Evolutionary conservation across 2,329 filamentous ascomycete species (phyloP), one percentile per base, ranked within the genome.

Genomic region (Nakataea oryzae): DNA sequence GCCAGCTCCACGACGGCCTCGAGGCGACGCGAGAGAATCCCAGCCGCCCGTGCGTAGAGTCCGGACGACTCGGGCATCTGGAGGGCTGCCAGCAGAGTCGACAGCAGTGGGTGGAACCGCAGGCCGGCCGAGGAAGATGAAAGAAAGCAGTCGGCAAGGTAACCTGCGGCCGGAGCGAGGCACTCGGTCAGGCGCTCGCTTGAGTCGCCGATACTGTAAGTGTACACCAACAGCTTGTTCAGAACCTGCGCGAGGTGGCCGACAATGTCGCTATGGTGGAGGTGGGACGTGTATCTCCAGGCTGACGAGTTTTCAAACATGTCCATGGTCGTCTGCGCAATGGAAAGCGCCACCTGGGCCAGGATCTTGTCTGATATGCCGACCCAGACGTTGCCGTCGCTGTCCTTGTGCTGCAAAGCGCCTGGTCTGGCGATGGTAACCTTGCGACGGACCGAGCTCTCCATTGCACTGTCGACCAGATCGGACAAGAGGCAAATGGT

Each of bases 241-340:
- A 97, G 87, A 17, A 88, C 82, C 6, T 81, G 81, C 29, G 90
- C 81, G 29, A 96, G 84, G 55, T 81, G 80, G 24, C 81, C 80
- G 63, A 90, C 84, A 59, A 97, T 82, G 62, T 86, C 79, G 60
- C 86, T 83, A 56, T 88, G 86, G 66, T 93, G 87, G 29, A 86
- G 78, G 13, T 85, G 80, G 1, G 83, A 81, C 8, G 83, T 80
- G 71, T 96, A 97, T 67, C 87, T 88, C 95, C 93, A 99, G 6
- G 87, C 91, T 32, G 86, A 84, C 50, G 89, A 90, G 72, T 89
- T 95, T 75, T 96, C 92, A 67, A 96, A 88, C 8, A 96, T 84
- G 69, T 96, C 92, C 28, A 96, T 82, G 65, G 91, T 81, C 2
- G 87, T 87, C 66, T 89, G 86, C 8, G 88, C 87, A 68, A 93